Base-by-base conservation (phyloP, 2,329 filamentous ascomycete genomes). In the Drechslerella stenobrocha region DNA sequence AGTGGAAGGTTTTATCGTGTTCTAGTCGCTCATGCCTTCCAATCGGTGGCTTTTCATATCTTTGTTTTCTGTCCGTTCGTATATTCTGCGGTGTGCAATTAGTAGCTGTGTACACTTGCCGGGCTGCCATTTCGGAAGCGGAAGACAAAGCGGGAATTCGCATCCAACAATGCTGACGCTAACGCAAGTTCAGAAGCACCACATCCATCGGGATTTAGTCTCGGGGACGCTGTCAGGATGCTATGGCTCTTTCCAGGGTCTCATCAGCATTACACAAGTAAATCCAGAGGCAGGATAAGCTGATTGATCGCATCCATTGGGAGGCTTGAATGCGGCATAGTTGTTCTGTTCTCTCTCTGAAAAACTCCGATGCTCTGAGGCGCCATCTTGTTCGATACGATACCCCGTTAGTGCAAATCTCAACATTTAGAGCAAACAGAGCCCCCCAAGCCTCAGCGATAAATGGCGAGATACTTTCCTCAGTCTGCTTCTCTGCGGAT, bases 101-200 rank as follows among this genome's bases (percentile, higher is more conserved):
- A n/a, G n/a, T 46, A 52, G 45, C 35, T 42, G 40, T 24, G 40
- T 30, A 55, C 42, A 28, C 44, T 20, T 35, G 7, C 42, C 61
- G 46, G 23, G 8, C 37, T 42, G 50, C 55, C 55, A 45, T 24
- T 51, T 56, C 63, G 61, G 61, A 52, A 51, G 50, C 48, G 42
- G 47, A 28, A 46, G 48, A 60, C 55, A 60, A 67, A 67, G 55
- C 55, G 50, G 63, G 55, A 55, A 60, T 56, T 59, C 55, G 51
- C 52, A 60, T 56, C 40, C 60, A 42, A 42, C 37, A 42, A 46
- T 58, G 52, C 52, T 48, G 42, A 67, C 24, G 44, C 50, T 67
- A 67, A 48, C 30, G 53, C 46, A 35, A 22, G 58, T 55, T 52
- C 61, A 34, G 58, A 28, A 59, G 34, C 42, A 51, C 34, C 47